Percentiles rank a stretch among this genome's conserved stretches.
These are phyloP conservation scores for Didymella exigua DNA, from an alignment of 2,329 filamentous ascomycete genomes.

Conservation along the genomic window DNA sequence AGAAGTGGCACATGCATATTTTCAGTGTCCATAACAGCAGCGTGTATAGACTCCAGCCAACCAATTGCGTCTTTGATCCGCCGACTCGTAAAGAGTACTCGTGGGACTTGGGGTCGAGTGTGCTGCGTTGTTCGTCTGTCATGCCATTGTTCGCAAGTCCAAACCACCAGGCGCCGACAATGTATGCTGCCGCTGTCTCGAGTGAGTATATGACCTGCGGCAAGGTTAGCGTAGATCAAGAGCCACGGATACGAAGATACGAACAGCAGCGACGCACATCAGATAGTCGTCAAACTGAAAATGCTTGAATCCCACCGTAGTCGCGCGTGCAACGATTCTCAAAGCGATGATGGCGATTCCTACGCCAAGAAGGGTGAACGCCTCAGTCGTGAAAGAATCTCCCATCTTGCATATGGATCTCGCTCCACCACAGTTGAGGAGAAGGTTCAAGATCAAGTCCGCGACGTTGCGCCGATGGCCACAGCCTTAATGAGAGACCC, in stretches of 20 bases:
- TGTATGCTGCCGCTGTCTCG: slow-evolving; percentile 58
- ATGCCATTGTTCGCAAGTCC: slow-evolving; percentile 54
- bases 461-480: slow-evolving; percentile 2
- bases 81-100: slow-evolving; percentile 58
- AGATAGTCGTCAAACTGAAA: slow-evolving; percentile 66
- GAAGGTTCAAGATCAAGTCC: slow-evolving; percentile 2
- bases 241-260: slow-evolving; percentile 20
- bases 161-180: slow-evolving; percentile 55
- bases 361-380: slow-evolving; percentile 20
- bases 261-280: slow-evolving; percentile 60
- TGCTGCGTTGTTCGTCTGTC: slow-evolving; percentile 51
- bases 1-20: slow-evolving; percentile 62
- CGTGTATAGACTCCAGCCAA: slow-evolving; percentile 62
- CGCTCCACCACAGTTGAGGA: background rate
- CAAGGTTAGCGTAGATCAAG: background rate
- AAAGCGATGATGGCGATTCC: slow-evolving; percentile 56
- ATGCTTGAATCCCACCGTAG: slow-evolving; percentile 55
- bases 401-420: slow-evolving; percentile 5
- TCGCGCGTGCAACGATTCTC: slow-evolving; percentile 58
- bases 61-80: slow-evolving; percentile 60
- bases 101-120: slow-evolving; percentile 51
- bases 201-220: slow-evolving; percentile 58
- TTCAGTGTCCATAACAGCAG: slow-evolving; percentile 61
- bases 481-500: slow-evolving; percentile 6
- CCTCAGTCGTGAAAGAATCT: slow-evolving; percentile 21